Evolutionary conservation across 345 rosid genomes (phyloP), one percentile per base, ranked within the genome.

Genomic region (Kandelia obovata): DNA sequence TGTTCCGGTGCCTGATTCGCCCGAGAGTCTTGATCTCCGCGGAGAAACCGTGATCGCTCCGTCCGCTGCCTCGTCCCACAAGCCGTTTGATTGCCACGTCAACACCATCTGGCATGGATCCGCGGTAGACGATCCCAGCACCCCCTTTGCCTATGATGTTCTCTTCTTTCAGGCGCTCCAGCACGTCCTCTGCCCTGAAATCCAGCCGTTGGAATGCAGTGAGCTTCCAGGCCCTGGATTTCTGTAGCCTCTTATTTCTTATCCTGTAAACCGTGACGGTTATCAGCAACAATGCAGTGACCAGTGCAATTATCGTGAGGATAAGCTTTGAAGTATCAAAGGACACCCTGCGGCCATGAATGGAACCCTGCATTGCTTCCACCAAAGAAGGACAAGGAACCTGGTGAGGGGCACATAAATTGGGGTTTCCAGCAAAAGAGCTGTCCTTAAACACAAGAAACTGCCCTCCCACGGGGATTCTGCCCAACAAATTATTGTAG

Each of bases 141-240:
- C 96, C 97, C 2, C 98, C 98, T 88, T 89, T 91, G 25, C 97
- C 98, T 37, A 94, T 94, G 7, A 94, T 88, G 79, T 89, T 91
- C 77, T 91, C 97, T 9, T 94, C 97, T 52, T 87, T 85, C 58
- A 94, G 70, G 56, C 98, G 89, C 56, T 89, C 92, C 2, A 89
- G 77, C 11, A 94, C 95, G 64, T 91, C 92, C 68, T 88, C 92
- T 0, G 91, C 90, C 66, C 82, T 89, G 87, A 94, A 91, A 61
- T 85, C 85, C 11, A 94, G 83, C 31, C 80, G 74, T 61, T 86
- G 98, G 80, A 94, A 94, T 1, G 94, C 89, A 23, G 96, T 89
- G 53, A 93, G 85, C 80, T 86, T 93, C 94, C 97, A 93, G 7
- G 89, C 73, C 62, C 77, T 81, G 0, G 89, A 84, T 47, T 81